Conservation (phyloP, 176 grass and related monocot genomes). For the Saccharum spontaneum region DNA sequence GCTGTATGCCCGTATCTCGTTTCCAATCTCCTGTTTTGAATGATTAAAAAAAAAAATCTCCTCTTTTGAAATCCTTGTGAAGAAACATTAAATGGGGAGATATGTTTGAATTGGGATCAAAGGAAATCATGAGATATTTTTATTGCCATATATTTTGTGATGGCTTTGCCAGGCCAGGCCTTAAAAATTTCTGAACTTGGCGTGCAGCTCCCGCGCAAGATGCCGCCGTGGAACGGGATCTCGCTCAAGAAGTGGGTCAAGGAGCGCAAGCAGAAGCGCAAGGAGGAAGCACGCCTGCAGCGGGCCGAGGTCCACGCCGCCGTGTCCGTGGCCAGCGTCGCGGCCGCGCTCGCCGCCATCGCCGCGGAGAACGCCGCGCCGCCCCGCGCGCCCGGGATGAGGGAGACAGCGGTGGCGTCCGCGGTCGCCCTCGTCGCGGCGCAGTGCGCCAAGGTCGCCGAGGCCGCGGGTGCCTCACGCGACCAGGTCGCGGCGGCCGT, state of each 20-base stretch:
- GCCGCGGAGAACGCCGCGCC: conserved; percentile 64
- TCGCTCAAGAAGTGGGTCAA: conserved; percentile 96
- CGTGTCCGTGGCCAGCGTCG: conserved; percentile 80
- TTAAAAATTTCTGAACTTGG: conserved; percentile 22
- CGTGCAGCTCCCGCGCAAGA: conserved; percentile 73
- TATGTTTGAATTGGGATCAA: background rate
- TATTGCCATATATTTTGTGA: background rate
- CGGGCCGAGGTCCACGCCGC: conserved; percentile 86
- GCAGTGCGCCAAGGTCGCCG: conserved; percentile 85
- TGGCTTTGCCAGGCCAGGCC: background rate
- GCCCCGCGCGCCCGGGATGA: conserved; percentile 31
- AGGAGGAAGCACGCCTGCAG: conserved; percentile 80
- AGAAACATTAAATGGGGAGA: background rate
- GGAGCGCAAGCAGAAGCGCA: conserved; percentile 92
- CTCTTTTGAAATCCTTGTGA: background rate
- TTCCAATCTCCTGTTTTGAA: background rate
- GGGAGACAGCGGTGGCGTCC: conserved; percentile 71
- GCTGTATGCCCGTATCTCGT: background rate
- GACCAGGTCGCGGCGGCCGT: conserved; percentile 70
- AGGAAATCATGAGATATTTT: background rate
- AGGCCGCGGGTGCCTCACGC: conserved; percentile 76
- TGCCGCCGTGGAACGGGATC: conserved; percentile 70
- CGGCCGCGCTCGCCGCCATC: conserved; percentile 83
- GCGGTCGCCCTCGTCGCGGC: conserved; percentile 83
- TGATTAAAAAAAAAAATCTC: background rate